phyloP scores from a whole-genome alignment of 2,329 filamentous ascomycete species.

The Beauveria pseudobassiana region DNA sequence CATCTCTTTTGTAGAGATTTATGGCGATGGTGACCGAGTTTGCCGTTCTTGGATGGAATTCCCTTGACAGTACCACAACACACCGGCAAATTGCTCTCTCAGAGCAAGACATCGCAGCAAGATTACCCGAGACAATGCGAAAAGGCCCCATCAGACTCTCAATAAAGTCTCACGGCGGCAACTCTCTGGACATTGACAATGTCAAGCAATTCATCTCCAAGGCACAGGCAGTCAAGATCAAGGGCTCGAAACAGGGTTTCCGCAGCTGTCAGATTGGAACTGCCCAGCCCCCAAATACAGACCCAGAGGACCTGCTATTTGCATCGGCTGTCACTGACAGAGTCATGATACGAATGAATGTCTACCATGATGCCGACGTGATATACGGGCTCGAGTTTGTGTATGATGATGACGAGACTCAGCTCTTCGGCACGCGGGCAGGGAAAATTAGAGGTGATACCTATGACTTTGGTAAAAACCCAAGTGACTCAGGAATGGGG shows the following conservation, averaged over 20 bases:
- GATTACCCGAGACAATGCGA: conserved; percentile 64
- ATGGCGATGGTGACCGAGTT: conserved; percentile 67
- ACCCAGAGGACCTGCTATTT: conserved; percentile 67
- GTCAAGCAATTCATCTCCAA: conserved; percentile 65
- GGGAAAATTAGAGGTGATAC: conserved; percentile 62
- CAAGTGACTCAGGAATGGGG: not conserved
- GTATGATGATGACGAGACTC: conserved; percentile 78
- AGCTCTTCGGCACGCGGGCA: conserved; percentile 78
- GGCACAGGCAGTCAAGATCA: conserved; percentile 64
- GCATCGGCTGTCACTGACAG: conserved; percentile 61
- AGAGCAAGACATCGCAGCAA: conserved; percentile 65
- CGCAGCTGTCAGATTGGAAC: conserved; percentile 66
- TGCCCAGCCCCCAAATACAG: conserved; percentile 62
- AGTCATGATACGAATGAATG: conserved; percentile 63
- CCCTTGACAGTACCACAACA: conserved; percentile 50
- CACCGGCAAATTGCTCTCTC: conserved; percentile 68
- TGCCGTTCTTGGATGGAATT: conserved; percentile 82
- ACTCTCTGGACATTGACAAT: conserved; percentile 70
- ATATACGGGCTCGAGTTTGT: conserved; percentile 86
- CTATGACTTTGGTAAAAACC: conserved; percentile 64
- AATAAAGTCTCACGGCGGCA: conserved; percentile 69
- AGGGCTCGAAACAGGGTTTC: conserved; percentile 63
- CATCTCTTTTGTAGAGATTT: conserved; percentile 79
- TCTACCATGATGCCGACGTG: conserved; percentile 64
- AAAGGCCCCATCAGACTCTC: conserved; percentile 64